Evolutionary conservation across 352 stramenopile species (phyloP).

Genomic region (Halophytophthora batemanensis): DNA sequence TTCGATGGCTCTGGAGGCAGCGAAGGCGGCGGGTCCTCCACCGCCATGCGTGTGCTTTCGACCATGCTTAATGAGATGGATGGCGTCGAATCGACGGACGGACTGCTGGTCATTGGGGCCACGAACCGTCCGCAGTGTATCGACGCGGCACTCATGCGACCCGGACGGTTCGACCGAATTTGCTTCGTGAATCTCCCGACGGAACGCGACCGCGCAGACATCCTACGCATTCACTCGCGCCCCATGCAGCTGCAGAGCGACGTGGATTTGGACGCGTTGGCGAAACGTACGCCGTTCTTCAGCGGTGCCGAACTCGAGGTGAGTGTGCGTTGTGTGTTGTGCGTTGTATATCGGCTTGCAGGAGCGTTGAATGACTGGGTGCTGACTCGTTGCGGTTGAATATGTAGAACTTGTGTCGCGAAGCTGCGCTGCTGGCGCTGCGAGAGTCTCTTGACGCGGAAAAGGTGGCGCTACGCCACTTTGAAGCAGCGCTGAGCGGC

Average conservation of each 20-base stretch:
- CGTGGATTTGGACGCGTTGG: slow-evolving; percentile 60
- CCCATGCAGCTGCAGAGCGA: slow-evolving; percentile 59
- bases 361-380: slow-evolving; percentile 4
- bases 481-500: slow-evolving; percentile 42
- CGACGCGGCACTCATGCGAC: slow-evolving; percentile 95
- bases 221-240: slow-evolving; percentile 76
- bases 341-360: no score
- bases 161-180: slow-evolving; percentile 95
- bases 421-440: slow-evolving; percentile 71
- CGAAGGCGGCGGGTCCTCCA: slow-evolving; percentile 46
- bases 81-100: slow-evolving; percentile 93
- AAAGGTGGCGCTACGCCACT: slow-evolving; percentile 55
- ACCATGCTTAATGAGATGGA: slow-evolving; percentile 98
- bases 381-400: slow-evolving; percentile 7
- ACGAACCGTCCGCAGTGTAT: slow-evolving; percentile 98
- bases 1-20: slow-evolving; percentile 42
- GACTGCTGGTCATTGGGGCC: slow-evolving; percentile 95
- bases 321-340: slow-evolving; percentile 3
- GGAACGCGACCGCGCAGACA: slow-evolving; percentile 48
- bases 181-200: slow-evolving; percentile 93
- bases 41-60: slow-evolving; percentile 92
- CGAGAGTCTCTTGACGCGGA: slow-evolving; percentile 62
- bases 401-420: slow-evolving; percentile 79
- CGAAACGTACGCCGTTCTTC: slow-evolving; percentile 54
- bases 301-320: slow-evolving; percentile 89